phyloP scores from a whole-genome alignment of 441 rosid genomes.

The Adansonia gregorii region DNA sequence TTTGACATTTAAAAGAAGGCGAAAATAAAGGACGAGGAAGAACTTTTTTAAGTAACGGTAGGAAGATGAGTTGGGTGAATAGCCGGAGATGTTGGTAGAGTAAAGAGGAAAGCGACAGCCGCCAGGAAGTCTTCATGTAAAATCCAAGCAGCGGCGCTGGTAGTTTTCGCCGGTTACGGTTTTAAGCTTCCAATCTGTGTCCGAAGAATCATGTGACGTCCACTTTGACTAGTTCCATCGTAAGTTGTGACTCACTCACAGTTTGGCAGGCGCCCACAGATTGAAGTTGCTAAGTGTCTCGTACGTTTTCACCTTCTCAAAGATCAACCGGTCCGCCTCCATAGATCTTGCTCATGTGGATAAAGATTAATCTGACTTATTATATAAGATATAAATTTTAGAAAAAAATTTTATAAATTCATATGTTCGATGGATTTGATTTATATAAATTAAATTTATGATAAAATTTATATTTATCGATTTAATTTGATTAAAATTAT shows the following conservation, averaged over 20 bases:
- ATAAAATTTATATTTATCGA: no score
- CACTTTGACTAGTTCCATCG: background rate
- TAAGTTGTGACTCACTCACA: background rate
- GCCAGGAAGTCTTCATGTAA: background rate
- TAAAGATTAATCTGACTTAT: no score
- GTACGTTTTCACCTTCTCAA: background rate
- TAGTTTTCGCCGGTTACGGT: slow-evolving; percentile 12
- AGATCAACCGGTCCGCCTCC: no score
- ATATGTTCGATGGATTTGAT: no score
- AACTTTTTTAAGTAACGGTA: background rate
- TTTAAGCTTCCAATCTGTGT: background rate
- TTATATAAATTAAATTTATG: no score
- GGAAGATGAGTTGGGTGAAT: background rate
- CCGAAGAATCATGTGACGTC: background rate
- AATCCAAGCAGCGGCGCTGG: slow-evolving; percentile 10
- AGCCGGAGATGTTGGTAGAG: background rate
- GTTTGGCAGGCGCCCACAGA: background rate
- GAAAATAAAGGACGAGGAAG: background rate
- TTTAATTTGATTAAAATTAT: no score
- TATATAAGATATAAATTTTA: no score
- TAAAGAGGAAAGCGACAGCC: background rate
- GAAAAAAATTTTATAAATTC: no score
- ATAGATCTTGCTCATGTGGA: no score
- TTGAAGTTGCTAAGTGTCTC: background rate
- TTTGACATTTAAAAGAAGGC: background rate